Percentiles rank a stretch among this genome's conserved stretches.
phyloP scores from a whole-genome alignment of 106 monocot species.

The Alisma plantagoaquatica region DNA sequence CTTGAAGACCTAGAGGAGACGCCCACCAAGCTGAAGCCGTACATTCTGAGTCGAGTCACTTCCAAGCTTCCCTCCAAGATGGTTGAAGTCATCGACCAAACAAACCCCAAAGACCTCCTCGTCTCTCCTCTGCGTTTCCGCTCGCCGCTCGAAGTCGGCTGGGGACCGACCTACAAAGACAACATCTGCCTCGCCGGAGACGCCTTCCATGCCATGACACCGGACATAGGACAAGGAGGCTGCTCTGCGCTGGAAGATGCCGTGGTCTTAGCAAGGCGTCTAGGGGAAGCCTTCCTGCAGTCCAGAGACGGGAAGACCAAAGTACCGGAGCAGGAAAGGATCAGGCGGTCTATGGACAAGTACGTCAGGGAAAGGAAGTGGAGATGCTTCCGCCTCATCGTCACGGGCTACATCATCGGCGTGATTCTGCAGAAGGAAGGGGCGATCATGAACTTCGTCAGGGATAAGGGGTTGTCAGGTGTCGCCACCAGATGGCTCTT shows the following conservation, averaged over 20 bases:
- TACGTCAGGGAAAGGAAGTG: slow-evolving; percentile 54
- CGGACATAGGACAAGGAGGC: slow-evolving; percentile 69
- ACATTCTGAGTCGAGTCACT: too few relatives aligned
- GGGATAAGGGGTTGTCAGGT: slow-evolving; percentile 39
- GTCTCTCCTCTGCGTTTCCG: slow-evolving; percentile 47
- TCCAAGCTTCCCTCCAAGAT: slow-evolving; percentile 31
- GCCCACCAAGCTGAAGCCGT: too few relatives aligned
- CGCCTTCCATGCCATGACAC: slow-evolving; percentile 84
- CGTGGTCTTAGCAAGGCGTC: slow-evolving; percentile 48
- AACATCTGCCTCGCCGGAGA: slow-evolving; percentile 64
- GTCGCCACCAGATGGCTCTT: slow-evolving; percentile 19
- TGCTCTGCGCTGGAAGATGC: slow-evolving; percentile 72
- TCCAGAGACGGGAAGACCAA: neutral
- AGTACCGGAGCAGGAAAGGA: slow-evolving; percentile 17
- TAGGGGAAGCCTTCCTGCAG: slow-evolving; percentile 24
- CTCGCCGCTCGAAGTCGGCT: slow-evolving; percentile 34
- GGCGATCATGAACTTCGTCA: slow-evolving; percentile 42
- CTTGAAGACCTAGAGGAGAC: too few relatives aligned
- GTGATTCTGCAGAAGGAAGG: too few relatives aligned
- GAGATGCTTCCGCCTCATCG: slow-evolving; percentile 48
- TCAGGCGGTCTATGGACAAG: slow-evolving; percentile 34
- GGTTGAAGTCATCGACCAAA: slow-evolving; percentile 26
- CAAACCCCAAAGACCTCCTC: slow-evolving; percentile 32
- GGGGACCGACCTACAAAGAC: slow-evolving; percentile 30
- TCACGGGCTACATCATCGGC: slow-evolving; percentile 37